phyloP scores from a whole-genome alignment of 306 rosid species.

The Crotalaria pallida region DNA sequence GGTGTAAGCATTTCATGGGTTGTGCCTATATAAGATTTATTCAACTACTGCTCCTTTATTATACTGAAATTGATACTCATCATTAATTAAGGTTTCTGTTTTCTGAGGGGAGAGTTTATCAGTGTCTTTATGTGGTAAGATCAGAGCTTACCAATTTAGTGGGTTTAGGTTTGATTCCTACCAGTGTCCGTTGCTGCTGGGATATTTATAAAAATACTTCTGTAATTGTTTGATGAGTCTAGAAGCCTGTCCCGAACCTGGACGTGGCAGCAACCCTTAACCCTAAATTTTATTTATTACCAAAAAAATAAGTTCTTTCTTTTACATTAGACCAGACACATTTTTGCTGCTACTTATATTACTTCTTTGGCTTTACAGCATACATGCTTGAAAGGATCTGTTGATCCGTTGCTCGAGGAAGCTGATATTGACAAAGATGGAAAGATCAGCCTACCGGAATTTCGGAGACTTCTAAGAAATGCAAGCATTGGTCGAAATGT shows the following conservation, averaged over 20 bases:
- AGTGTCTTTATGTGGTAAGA: no score
- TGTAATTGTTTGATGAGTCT: neutral
- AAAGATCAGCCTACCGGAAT: constrained; percentile 82
- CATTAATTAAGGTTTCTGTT: neutral
- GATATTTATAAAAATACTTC: neutral
- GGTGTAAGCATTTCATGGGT: no score
- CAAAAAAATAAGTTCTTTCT: neutral
- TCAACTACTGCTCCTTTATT: neutral
- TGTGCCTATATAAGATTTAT: no score
- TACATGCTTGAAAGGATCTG: constrained; percentile 77
- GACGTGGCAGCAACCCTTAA: no score
- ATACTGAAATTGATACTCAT: neutral
- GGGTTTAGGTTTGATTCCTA: neutral
- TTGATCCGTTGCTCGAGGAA: constrained; percentile 89
- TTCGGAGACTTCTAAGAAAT: constrained; percentile 84
- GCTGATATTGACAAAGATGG: constrained; percentile 97
- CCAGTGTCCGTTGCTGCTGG: neutral
- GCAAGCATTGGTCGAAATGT: constrained; percentile 71
- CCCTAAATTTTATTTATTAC: neutral
- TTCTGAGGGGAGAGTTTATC: neutral
- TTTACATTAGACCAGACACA: neutral
- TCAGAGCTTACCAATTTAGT: neutral
- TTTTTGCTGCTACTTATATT: constrained; percentile 16
- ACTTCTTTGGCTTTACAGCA: constrained; percentile 49
- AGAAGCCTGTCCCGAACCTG: neutral